phyloP scores from a whole-genome alignment of 208 protist species.

The Crithidia mellificae region DNA sequence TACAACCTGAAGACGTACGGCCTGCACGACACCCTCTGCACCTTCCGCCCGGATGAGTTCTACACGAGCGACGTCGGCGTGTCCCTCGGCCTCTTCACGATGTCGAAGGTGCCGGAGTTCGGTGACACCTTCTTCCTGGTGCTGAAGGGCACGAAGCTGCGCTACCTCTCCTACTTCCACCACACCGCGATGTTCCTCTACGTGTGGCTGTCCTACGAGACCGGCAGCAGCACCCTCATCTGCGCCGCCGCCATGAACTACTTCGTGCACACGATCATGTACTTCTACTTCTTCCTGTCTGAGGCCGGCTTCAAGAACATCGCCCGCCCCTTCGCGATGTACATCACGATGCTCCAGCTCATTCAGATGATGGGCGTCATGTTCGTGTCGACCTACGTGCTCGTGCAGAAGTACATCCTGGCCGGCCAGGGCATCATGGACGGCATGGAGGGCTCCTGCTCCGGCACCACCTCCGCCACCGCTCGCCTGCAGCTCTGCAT shows the following conservation, averaged over 20 bases:
- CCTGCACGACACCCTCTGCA: slow-evolving; percentile 68
- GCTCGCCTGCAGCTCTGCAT: slow-evolving; percentile 86
- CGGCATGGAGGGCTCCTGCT: slow-evolving; percentile 46
- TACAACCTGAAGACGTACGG: slow-evolving; percentile 45
- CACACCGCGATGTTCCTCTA: slow-evolving; percentile 91
- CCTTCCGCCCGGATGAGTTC: slow-evolving; percentile 52
- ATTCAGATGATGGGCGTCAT: slow-evolving; percentile 89
- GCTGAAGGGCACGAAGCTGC: slow-evolving; percentile 64
- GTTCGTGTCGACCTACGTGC: slow-evolving; percentile 40
- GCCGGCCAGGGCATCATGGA: slow-evolving; percentile 25
- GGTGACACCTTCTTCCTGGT: slow-evolving; percentile 86
- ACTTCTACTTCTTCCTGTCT: slow-evolving; percentile 91
- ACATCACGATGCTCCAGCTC: slow-evolving; percentile 87
- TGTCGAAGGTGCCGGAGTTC: slow-evolving; percentile 87
- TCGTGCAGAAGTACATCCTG: slow-evolving; percentile 43
- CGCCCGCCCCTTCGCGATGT: slow-evolving; percentile 68
- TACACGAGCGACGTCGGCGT: slow-evolving; percentile 68
- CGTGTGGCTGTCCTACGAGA: slow-evolving; percentile 83
- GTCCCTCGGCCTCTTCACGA: slow-evolving; percentile 73
- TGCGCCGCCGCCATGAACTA: slow-evolving; percentile 93
- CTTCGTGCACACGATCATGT: slow-evolving; percentile 95
- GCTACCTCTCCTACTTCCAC: slow-evolving; percentile 91
- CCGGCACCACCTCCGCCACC: slow-evolving; percentile 53
- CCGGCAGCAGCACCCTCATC: slow-evolving; percentile 53
- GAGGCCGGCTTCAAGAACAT: slow-evolving; percentile 62